phyloP scores from a whole-genome alignment of 2,329 filamentous ascomycete genomes.

The Penicillium sp. region DNA sequence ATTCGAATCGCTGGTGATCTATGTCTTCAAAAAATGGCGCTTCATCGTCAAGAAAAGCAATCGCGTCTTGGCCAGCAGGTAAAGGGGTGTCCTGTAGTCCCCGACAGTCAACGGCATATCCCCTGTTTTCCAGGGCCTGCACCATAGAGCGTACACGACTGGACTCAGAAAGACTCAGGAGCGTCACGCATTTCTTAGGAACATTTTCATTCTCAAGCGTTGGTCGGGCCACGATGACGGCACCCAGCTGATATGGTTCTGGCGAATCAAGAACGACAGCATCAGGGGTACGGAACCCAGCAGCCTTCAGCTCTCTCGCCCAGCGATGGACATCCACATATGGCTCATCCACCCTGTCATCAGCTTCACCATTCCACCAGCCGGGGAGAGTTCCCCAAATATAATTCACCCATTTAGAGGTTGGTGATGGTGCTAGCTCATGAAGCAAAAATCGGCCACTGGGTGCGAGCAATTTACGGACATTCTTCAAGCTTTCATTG shows the following conservation, averaged over 20 bases:
- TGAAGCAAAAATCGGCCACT: slow-evolving; percentile 49
- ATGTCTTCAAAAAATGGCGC: slow-evolving; percentile 13
- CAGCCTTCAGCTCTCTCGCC: slow-evolving; percentile 16
- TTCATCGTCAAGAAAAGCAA: slow-evolving; percentile 13
- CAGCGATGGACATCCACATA: slow-evolving; percentile 18
- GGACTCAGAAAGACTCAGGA: not conserved
- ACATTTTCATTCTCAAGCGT: not conserved
- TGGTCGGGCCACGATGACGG: slow-evolving; percentile 9
- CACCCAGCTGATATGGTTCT: slow-evolving; percentile 8
- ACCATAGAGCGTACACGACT: not conserved
- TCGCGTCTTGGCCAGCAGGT: slow-evolving; percentile 8
- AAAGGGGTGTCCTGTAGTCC: not conserved
- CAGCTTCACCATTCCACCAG: slow-evolving; percentile 39
- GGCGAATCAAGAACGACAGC: slow-evolving; percentile 5
- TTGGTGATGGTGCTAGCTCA: slow-evolving; percentile 35
- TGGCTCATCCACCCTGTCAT: slow-evolving; percentile 19
- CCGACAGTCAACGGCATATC: slow-evolving; percentile 2
- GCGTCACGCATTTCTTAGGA: not conserved
- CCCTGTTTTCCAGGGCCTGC: not conserved
- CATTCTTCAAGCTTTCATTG: slow-evolving; percentile 25
- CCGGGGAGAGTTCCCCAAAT: slow-evolving; percentile 39
- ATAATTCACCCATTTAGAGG: slow-evolving; percentile 13
- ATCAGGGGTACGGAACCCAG: slow-evolving; percentile 16
- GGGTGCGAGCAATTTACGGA: slow-evolving; percentile 34
- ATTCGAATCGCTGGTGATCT: not conserved